phyloP scores from a whole-genome alignment of 1,139 yeast genomes.

The Dujonia santamariae region DNA sequence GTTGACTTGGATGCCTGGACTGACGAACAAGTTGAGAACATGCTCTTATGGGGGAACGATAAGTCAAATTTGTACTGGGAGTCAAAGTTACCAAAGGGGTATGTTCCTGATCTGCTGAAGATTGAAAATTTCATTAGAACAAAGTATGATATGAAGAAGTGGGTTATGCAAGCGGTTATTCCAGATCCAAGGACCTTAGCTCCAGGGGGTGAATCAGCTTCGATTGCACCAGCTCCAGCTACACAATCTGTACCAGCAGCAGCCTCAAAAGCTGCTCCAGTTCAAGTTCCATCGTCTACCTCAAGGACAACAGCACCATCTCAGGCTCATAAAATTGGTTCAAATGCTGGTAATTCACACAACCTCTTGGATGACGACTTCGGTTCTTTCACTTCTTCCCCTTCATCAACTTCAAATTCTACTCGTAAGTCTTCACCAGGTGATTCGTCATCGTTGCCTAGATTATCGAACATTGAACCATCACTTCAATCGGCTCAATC shows the following conservation, averaged over 20 bases:
- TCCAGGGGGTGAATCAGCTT: neutral
- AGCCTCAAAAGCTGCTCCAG: constrained; percentile 8
- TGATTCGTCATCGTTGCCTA: constrained; percentile 7
- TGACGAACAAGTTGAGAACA: constrained; percentile 80
- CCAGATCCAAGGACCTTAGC: constrained; percentile 57
- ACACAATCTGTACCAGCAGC: constrained; percentile 5
- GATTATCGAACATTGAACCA: constrained; percentile 1
- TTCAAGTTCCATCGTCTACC: constrained; percentile 18
- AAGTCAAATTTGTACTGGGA: constrained; percentile 84
- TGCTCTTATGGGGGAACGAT: constrained; percentile 85
- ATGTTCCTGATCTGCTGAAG: constrained; percentile 81
- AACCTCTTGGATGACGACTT: constrained; percentile 36
- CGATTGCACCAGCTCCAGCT: constrained; percentile 1
- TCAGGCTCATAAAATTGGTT: neutral
- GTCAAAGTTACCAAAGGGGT: constrained; percentile 62
- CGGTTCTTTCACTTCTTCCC: constrained; percentile 36
- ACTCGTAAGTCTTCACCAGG: constrained; percentile 9
- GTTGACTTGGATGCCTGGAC: constrained; percentile 97
- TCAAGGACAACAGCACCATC: constrained; percentile 14
- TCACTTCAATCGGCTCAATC: constrained; percentile 28
- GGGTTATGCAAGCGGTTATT: constrained; percentile 55
- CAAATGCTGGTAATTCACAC: neutral
- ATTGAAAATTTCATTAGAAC: constrained; percentile 87
- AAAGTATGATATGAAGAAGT: constrained; percentile 85
- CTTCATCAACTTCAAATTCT: constrained; percentile 13